Evolutionary conservation across 208 protist species (phyloP).

Genomic region (Leptomonas pyrrhocoris): DNA sequence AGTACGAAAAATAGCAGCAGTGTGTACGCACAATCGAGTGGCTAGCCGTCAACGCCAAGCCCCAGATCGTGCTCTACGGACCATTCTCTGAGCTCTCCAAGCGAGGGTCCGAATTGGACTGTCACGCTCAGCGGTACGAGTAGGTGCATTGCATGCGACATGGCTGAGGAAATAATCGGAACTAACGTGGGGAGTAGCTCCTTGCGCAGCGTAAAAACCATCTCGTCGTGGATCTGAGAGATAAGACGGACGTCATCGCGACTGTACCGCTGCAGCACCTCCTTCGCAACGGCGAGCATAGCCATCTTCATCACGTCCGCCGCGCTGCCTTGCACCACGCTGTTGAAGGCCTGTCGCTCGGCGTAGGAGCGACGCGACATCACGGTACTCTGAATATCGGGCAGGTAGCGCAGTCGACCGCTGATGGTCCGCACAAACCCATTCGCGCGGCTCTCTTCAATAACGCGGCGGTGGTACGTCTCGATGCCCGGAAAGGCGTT

Average conservation of each 20-base stretch:
- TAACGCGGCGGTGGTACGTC: conserved; percentile 58
- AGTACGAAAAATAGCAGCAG: conserved; percentile 9
- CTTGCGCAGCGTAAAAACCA: conserved; percentile 70
- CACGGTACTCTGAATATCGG: conserved; percentile 68
- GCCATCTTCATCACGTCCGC: conserved; percentile 90
- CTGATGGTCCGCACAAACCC: conserved; percentile 87
- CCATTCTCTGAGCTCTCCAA: conserved; percentile 79
- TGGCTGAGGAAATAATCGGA: conserved; percentile 39
- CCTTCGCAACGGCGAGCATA: conserved; percentile 79
- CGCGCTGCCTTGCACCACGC: conserved; percentile 86
- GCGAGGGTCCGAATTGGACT: conserved; percentile 68
- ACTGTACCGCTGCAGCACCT: conserved; percentile 64
- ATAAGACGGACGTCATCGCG: conserved; percentile 55
- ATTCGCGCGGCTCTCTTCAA: conserved; percentile 66
- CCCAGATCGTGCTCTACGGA: conserved; percentile 80
- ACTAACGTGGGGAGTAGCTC: conserved; percentile 49
- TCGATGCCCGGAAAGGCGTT: conserved; percentile 70
- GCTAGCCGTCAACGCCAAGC: conserved; percentile 27
- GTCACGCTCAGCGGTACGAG: conserved; percentile 65
- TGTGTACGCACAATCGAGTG: neutral
- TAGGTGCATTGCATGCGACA: conserved; percentile 69
- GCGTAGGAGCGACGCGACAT: conserved; percentile 71
- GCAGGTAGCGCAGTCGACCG: conserved; percentile 71
- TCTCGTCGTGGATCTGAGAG: conserved; percentile 85
- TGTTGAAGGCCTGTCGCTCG: conserved; percentile 92